Evolutionary conservation across 768 basidiomycete species (phyloP), one percentile per base, ranked within the genome.

Genomic region (Boletus fagicola): DNA sequence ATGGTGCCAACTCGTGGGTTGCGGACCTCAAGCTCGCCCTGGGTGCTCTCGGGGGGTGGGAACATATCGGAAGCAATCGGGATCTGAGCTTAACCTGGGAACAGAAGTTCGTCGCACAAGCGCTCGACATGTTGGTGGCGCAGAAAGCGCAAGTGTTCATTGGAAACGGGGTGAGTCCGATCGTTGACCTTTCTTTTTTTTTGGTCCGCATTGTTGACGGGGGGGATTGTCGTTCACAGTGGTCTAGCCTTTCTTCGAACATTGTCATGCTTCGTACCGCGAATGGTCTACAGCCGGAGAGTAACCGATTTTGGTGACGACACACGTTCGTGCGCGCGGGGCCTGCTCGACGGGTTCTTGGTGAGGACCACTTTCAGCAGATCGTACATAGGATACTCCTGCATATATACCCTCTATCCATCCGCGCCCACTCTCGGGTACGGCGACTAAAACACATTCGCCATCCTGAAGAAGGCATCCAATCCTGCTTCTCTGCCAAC

Each of bases 211-310:
- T 46, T 13, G 1, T 22, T 31, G 35, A 36, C 33, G 16, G 3
- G 15, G 11, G 3, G 10, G 5, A 2, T 1, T 4, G 10, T 36
- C 33, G 24, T 38, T n/a, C 0, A 20, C 18, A 51, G 49, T 51
- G 49, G 49, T 51, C 49, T 15, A 51, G 49, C 38, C 49, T 51
- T 39, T 39, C 49, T 3, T 51, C 49, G 12, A 51, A 51, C 8
- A 20, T 39, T 15, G 49, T 51, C 36, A 51, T 51, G 49, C 49
- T 51, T 51, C 49, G 49, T 8, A 51, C 38, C 4, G 49, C 12
- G 11, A 26, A 51, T 2, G 26, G 49, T 39, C 49, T 51, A 39
- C 24, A 0, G 26, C 36, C 49, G 4, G 36, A 39, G 26, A 39
- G 49, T 7, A 51, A 51, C 16, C 49, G 49, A 28, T 51, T 51